These are phyloP conservation scores for Colletotrichum caudatum DNA, from an alignment of 2,329 filamentous ascomycete genomes.

Conservation along the genomic window DNA sequence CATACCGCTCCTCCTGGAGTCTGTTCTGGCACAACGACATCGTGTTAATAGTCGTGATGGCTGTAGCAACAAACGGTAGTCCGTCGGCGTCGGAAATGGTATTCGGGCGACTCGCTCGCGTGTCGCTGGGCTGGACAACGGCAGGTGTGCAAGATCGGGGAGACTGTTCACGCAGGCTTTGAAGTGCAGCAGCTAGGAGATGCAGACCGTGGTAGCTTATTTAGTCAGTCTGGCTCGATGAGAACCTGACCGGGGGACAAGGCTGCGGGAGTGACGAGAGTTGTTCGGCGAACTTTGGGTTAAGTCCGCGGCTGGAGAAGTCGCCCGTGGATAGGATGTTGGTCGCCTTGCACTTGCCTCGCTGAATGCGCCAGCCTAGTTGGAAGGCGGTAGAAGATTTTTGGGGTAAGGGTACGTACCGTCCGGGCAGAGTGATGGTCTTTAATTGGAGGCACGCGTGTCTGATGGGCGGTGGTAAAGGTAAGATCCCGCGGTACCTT, in stretches of 20 bases:
- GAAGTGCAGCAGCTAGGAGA: neutral
- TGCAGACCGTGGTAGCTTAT: neutral
- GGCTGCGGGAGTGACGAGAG: neutral
- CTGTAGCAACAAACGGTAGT: neutral
- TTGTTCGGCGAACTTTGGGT: conserved; percentile 1
- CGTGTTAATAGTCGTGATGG: conserved; percentile 42
- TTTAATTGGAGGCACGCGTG: conserved; percentile 4
- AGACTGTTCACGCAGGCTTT: neutral
- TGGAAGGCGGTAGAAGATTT: conserved; percentile 40
- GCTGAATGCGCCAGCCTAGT: conserved; percentile 24
- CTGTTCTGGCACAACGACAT: conserved; percentile 94
- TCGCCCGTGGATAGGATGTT: conserved; percentile 19
- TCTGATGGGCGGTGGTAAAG: neutral
- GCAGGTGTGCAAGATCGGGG: conserved; percentile 7
- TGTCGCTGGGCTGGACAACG: conserved; percentile 5
- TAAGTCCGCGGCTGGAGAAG: conserved; percentile 19
- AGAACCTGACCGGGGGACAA: neutral
- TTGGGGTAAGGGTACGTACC: conserved; percentile 38
- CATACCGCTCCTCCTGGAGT: conserved; percentile 87
- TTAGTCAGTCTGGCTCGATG: neutral
- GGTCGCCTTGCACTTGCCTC: conserved; percentile 25
- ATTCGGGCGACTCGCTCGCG: conserved; percentile 19
- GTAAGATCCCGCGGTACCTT: conserved; percentile 24
- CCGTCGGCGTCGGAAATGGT: conserved; percentile 1
- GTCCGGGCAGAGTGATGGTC: neutral